Conservation (phyloP, 495 filamentous ascomycete species). For the Usnea hakonensis region DNA sequence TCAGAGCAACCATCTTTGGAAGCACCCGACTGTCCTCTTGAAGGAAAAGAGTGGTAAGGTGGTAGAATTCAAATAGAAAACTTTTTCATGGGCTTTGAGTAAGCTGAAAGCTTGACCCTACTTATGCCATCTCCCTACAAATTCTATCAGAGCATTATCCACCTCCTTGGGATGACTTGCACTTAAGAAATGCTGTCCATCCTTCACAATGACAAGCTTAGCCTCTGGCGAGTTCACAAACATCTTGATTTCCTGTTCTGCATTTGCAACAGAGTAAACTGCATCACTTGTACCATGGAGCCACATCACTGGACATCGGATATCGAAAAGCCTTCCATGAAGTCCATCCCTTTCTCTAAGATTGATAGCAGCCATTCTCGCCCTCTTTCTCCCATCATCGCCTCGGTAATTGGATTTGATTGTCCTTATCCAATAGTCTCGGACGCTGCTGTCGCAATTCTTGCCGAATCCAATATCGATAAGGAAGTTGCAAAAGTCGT, state of each 20-base stretch:
- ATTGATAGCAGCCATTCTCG: constrained; percentile 50
- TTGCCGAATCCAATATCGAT: constrained; percentile 50
- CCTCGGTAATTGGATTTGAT: constrained; percentile 51
- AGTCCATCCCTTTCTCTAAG: constrained; percentile 54
- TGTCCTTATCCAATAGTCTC: constrained; percentile 45
- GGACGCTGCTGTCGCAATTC: constrained; percentile 31
- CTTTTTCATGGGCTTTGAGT: neutral
- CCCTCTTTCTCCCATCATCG: constrained; percentile 47
- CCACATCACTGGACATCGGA: constrained; percentile 56
- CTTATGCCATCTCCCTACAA: constrained; percentile 38
- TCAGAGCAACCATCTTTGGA: neutral
- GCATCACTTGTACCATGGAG: constrained; percentile 53
- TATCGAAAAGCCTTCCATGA: constrained; percentile 43
- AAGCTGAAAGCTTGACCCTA: neutral
- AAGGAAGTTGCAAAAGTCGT: constrained; percentile 49
- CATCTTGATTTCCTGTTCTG: constrained; percentile 49
- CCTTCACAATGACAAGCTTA: constrained; percentile 41
- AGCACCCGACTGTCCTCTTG: neutral
- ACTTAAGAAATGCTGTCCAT: constrained; percentile 52
- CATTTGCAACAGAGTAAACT: constrained; percentile 41
- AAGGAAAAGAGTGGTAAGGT: neutral
- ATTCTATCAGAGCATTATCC: constrained; percentile 42
- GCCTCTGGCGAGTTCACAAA: constrained; percentile 47
- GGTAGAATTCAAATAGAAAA: neutral
- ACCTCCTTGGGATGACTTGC: constrained; percentile 49